Evolutionary conservation across 2,329 filamentous ascomycete genomes (phyloP).

Genomic region (Xylaria digitata): DNA sequence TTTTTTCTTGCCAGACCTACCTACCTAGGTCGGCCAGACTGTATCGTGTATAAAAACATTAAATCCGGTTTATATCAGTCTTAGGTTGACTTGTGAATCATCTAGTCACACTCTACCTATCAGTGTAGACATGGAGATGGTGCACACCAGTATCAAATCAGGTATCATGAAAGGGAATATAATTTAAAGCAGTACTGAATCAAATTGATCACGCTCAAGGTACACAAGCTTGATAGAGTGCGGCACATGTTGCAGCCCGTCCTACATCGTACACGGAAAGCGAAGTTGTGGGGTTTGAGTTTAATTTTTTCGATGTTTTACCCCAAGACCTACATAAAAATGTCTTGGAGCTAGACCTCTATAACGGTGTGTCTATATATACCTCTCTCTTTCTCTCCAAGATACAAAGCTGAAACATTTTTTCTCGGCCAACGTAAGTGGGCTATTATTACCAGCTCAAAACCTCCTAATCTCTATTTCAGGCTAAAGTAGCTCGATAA

Average conservation of each 20-base stretch:
- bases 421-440: neutral
- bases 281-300: neutral
- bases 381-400: neutral
- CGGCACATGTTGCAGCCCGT: neutral
- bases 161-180: neutral
- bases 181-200: neutral
- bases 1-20: neutral
- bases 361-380: conserved; percentile 15
- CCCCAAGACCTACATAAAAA: neutral
- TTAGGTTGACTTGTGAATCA: neutral
- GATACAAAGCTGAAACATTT: conserved; percentile 12
- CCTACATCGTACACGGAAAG: conserved; percentile 17
- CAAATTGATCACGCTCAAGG: neutral
- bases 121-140: too few species aligned
- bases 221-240: neutral
- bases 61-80: neutral
- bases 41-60: neutral
- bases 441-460: conserved; percentile 1
- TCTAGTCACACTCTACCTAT: too few species aligned
- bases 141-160: too few species aligned
- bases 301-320: neutral
- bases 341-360: neutral
- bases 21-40: neutral
- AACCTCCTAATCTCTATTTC: neutral
- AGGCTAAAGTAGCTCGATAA: conserved; percentile 12